These are phyloP conservation scores for Hypoxylon sp. DNA, from an alignment of 2,329 filamentous ascomycete species.

Conservation along the genomic window DNA sequence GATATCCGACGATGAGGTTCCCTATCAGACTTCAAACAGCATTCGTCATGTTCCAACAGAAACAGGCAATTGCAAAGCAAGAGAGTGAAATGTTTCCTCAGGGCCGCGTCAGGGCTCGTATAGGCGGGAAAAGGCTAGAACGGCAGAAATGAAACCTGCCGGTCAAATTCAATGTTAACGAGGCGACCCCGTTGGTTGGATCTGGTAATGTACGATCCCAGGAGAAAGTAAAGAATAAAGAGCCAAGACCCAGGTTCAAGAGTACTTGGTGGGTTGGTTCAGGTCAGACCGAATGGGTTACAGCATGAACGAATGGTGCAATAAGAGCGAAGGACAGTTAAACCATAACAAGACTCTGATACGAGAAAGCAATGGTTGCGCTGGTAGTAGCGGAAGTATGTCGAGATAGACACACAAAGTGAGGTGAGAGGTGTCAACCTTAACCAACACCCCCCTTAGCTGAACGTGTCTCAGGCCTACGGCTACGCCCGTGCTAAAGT, in stretches of 20 bases:
- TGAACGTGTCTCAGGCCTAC: slow-evolving; percentile 42
- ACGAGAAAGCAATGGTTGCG: slow-evolving; percentile 48
- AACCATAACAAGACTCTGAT: slow-evolving; percentile 45
- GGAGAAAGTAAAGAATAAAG: slow-evolving; percentile 47
- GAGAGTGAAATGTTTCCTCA: slow-evolving; percentile 42
- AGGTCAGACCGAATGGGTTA: slow-evolving; percentile 51
- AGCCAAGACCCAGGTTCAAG: slow-evolving; percentile 45
- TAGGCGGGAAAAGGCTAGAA: slow-evolving; percentile 53
- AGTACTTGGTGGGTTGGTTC: slow-evolving; percentile 42
- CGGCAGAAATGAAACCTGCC: slow-evolving; percentile 56
- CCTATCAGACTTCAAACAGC: slow-evolving; percentile 47
- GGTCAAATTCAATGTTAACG: slow-evolving; percentile 50
- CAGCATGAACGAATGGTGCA: slow-evolving; percentile 50
- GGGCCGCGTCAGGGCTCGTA: slow-evolving; percentile 53
- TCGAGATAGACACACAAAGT: slow-evolving; percentile 41
- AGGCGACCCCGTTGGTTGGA: slow-evolving; percentile 51
- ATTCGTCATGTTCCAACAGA: slow-evolving; percentile 51
- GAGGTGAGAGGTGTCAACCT: slow-evolving; percentile 44
- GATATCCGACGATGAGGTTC: slow-evolving; percentile 43
- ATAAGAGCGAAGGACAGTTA: slow-evolving; percentile 50
- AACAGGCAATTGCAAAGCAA: slow-evolving; percentile 45
- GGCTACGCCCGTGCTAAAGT: slow-evolving; percentile 33
- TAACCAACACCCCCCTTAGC: slow-evolving; percentile 22
- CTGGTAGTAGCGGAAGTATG: slow-evolving; percentile 38
- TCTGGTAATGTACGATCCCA: slow-evolving; percentile 51